phyloP scores from a whole-genome alignment of 2,329 filamentous ascomycete genomes.

The Trichophyton mentagrophytes region DNA sequence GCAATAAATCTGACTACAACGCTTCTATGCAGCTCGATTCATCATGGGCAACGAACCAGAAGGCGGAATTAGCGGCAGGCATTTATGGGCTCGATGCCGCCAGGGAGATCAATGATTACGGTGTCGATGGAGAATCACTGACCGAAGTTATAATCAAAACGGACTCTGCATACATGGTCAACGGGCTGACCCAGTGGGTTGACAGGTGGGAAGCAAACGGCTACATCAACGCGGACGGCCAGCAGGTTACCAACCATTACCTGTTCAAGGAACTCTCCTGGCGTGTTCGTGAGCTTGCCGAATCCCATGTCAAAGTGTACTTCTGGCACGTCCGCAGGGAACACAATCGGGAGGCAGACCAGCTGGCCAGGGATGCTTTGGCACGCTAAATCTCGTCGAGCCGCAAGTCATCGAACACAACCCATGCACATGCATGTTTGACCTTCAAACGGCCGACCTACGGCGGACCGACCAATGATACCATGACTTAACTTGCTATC shows the following conservation, averaged over 20 bases:
- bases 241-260: slow-evolving; percentile 15
- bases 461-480: neutral
- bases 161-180: slow-evolving; percentile 25
- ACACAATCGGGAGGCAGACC: slow-evolving; percentile 12
- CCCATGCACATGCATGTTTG: no score
- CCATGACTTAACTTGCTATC: neutral
- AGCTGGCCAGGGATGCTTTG: neutral
- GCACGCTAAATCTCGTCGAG: neutral
- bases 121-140: neutral
- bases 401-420: no score
- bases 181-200: slow-evolving; percentile 22
- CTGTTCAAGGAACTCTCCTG: slow-evolving; percentile 16
- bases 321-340: slow-evolving; percentile 19
- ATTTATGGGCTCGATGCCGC: slow-evolving; percentile 11
- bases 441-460: neutral
- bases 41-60: slow-evolving; percentile 12
- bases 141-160: slow-evolving; percentile 19
- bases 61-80: slow-evolving; percentile 15
- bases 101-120: neutral
- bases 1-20: slow-evolving; percentile 2
- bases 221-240: slow-evolving; percentile 18
- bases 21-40: slow-evolving; percentile 7
- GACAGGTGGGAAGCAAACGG: slow-evolving; percentile 22
- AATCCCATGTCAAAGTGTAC: slow-evolving; percentile 14
- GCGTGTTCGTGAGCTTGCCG: slow-evolving; percentile 14